phyloP scores from a whole-genome alignment of 148 eudicot genomes.

The Vaccinium corymbosum region DNA sequence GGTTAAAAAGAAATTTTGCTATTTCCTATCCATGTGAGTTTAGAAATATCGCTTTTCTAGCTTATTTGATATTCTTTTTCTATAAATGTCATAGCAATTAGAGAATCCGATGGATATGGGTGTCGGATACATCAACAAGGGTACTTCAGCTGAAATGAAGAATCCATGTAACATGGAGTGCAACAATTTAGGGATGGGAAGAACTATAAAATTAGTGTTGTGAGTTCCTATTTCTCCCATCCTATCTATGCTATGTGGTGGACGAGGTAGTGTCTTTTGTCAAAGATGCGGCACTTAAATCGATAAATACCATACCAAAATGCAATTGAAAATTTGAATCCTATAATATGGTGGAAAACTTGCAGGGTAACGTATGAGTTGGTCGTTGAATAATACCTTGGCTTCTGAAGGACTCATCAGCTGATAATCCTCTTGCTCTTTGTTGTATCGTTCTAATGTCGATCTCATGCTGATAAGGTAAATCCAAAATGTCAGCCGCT shows the following conservation, averaged over 20 bases:
- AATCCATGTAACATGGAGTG: background rate
- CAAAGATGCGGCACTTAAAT: background rate
- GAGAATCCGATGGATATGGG: too few species aligned
- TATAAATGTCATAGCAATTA: too few species aligned
- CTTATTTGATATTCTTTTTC: too few species aligned
- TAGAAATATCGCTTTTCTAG: too few species aligned
- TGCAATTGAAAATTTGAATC: background rate
- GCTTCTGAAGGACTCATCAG: conserved; percentile 15
- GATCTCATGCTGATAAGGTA: conserved; percentile 6
- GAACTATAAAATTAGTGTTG: background rate
- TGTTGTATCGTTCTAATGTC: background rate
- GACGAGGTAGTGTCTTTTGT: background rate
- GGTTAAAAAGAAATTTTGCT: too few species aligned
- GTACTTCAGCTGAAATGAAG: too few species aligned
- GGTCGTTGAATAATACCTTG: background rate
- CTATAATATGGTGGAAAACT: background rate
- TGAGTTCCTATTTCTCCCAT: background rate
- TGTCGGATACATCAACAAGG: too few species aligned
- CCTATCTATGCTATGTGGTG: background rate
- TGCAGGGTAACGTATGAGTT: background rate
- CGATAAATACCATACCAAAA: background rate
- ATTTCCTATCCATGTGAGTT: too few species aligned
- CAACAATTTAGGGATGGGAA: background rate
- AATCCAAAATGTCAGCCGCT: background rate
- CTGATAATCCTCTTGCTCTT: conserved; percentile 9